Base-by-base conservation (phyloP, 2,329 filamentous ascomycete species). In the Fusarium drepaniforme region DNA sequence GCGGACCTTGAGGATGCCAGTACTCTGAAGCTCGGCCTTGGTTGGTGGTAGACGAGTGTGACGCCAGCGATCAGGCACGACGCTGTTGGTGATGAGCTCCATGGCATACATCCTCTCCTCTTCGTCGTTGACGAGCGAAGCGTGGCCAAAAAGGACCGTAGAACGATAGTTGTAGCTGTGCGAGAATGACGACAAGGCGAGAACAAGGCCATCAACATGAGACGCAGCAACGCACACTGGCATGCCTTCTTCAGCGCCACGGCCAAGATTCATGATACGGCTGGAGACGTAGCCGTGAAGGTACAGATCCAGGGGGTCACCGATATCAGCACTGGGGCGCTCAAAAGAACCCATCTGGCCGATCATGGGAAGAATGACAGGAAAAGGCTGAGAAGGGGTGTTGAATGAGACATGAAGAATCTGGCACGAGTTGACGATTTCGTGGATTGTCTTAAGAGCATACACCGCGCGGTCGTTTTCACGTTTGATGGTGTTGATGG, bases 131-230 rank as follows among this genome's bases (percentile, higher is more conserved):
- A 97, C 93, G 2, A 93, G 82, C 11, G 83, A 86, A 1, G 93
- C 95, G 80, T 92, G 90, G 1, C 95, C 95, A 79, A 96, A 95
- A 15, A 97, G 86, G 11, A 95, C 86, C 13, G 93, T 93, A 44
- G 92, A 94, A 72, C 94, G 93, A 85, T 97, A 97, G 86, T 97
- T 96, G 86, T 94, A 96, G 84, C 90, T 94, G 86, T 97, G 94
- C 69, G 90, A 90, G 85, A 94, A 93, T 15, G 94, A 93, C 0
- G 94, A 95, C 16, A 97, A 88, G 23, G 93, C 90, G 37, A 97
- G 90, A 11, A 97, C 91, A 63, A 97, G 86, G 44, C 94, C 95
- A 84, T 97, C 94, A 44, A 97, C 84, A 80, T 93, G 91, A 56
- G 91, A 93, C 1, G 93, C 93, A 25, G 92, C 89, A 38, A 97